A percentile compares a stretch with the other conserved stretches of the same genome.
Conservation (phyloP, 108 stramenopile species). For the Pseudonitzschia multiseries region DNA sequence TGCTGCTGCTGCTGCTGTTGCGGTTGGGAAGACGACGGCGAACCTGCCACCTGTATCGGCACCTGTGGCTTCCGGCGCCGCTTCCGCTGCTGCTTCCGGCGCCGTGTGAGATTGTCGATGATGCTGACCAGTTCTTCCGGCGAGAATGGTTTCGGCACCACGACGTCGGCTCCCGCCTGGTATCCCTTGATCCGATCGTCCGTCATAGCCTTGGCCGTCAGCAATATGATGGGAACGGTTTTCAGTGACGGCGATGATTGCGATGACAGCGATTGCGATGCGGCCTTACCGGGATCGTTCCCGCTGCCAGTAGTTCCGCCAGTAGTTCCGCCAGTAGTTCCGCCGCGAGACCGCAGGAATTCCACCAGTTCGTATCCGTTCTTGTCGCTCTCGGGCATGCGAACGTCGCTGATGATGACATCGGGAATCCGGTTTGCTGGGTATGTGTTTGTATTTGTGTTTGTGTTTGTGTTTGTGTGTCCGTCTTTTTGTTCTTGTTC, state of each 20-base stretch:
- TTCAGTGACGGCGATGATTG: background rate
- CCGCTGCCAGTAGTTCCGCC: too few species aligned
- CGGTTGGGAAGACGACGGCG: background rate
- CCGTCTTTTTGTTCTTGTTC: background rate
- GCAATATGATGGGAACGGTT: conserved; percentile 69
- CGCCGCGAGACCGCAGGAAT: conserved; percentile 48
- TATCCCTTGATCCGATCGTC: conserved; percentile 84
- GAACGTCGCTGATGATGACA: conserved; percentile 84
- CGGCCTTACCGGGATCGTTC: too few species aligned
- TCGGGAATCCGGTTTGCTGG: conserved; percentile 34
- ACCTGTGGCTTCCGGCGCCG: conserved; percentile 29
- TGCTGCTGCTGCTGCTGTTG: too few species aligned
- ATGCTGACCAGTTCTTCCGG: conserved; percentile 85
- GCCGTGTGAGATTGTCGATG: conserved; percentile 64
- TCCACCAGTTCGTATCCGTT: conserved; percentile 78
- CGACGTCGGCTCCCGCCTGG: conserved; percentile 75
- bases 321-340: too few species aligned
- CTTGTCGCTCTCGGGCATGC: conserved; percentile 77
- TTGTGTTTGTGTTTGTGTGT: too few species aligned
- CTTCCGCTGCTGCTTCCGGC: conserved; percentile 31
- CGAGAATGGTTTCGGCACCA: conserved; percentile 87
- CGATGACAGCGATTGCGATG: too few species aligned
- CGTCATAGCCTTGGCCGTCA: conserved; percentile 82
- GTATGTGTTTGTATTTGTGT: too few species aligned
- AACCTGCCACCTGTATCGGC: background rate